phyloP scores from a whole-genome alignment of 2,329 filamentous ascomycete species.

The Aspergillus ruber region DNA sequence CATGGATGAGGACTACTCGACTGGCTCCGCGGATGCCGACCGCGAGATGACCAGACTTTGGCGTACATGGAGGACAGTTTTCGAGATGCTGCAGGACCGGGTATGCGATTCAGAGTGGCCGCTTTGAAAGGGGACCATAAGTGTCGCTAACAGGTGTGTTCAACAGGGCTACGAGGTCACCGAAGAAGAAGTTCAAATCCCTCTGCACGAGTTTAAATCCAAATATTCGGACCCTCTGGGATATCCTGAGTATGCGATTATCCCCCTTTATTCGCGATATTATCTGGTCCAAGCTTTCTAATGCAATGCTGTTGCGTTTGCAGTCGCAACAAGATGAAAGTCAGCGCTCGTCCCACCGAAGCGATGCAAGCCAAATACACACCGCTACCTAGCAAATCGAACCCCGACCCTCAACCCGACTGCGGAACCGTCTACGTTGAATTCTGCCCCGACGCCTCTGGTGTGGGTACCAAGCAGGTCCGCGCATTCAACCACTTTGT shows the following conservation, averaged over 20 bases:
- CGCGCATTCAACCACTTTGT: conserved; percentile 82
- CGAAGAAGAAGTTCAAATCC: conserved; percentile 81
- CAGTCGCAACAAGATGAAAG: conserved; percentile 77
- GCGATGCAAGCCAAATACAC: conserved; percentile 82
- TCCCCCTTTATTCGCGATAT: not conserved
- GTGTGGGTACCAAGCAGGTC: conserved; percentile 84
- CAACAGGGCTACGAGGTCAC: conserved; percentile 83
- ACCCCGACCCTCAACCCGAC: conserved; percentile 64
- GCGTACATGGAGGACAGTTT: conserved; percentile 87
- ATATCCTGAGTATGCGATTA: conserved; percentile 61
- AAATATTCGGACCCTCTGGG: conserved; percentile 69
- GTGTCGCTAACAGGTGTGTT: conserved; percentile 15
- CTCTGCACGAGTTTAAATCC: conserved; percentile 70
- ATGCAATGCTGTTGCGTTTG: not conserved
- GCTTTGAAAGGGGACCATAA: conserved; percentile 4
- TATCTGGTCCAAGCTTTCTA: conserved; percentile 9
- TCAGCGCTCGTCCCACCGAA: conserved; percentile 77
- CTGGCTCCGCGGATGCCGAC: conserved; percentile 32
- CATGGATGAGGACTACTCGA: conserved; percentile 36
- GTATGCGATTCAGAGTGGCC: conserved; percentile 47
- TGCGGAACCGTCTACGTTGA: conserved; percentile 90
- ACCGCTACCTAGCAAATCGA: conserved; percentile 59
- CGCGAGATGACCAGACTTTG: conserved; percentile 62
- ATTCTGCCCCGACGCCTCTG: conserved; percentile 69
- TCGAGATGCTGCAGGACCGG: conserved; percentile 89